These are phyloP conservation scores for Trichosporon sp. DNA, from an alignment of 1,284 basidiomycete genomes.

Conservation along the genomic window DNA sequence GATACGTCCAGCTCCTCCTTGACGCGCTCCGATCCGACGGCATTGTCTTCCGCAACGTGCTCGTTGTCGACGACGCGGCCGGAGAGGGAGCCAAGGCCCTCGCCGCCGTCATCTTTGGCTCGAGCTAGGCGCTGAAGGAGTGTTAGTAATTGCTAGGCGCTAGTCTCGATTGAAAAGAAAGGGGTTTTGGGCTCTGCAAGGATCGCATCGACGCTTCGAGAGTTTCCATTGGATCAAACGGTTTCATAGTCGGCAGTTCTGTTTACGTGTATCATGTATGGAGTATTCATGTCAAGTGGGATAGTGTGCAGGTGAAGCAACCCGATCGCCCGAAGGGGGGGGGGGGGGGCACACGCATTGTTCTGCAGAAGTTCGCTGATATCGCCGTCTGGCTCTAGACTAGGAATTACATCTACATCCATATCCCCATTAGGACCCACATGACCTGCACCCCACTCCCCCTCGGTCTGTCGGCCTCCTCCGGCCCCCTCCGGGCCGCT, in stretches of 20 bases:
- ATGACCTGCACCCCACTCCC: not conserved
- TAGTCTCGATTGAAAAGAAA: not conserved
- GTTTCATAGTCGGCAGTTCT: conserved; percentile 8
- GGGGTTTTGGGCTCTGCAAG: not conserved
- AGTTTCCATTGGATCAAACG: not conserved
- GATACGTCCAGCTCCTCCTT: conserved; percentile 43
- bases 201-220: not conserved
- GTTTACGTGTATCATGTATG: conserved; percentile 18
- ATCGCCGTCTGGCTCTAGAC: not conserved
- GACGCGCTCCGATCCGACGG: conserved; percentile 38
- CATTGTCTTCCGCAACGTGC: conserved; percentile 39
- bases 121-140: not conserved
- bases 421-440: not conserved
- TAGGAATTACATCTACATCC: not conserved
- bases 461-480: not conserved
- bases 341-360: no score
- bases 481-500: not conserved
- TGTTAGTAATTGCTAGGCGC: not conserved
- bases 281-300: not conserved
- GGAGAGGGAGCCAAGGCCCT: conserved; percentile 46
- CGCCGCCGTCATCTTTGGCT: conserved; percentile 38
- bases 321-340: not conserved
- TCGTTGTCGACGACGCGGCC: conserved; percentile 47
- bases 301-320: not conserved
- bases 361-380: not conserved